Evolutionary conservation across 2,329 filamentous ascomycete species (phyloP).

Genomic region (Cercospora berteroae): DNA sequence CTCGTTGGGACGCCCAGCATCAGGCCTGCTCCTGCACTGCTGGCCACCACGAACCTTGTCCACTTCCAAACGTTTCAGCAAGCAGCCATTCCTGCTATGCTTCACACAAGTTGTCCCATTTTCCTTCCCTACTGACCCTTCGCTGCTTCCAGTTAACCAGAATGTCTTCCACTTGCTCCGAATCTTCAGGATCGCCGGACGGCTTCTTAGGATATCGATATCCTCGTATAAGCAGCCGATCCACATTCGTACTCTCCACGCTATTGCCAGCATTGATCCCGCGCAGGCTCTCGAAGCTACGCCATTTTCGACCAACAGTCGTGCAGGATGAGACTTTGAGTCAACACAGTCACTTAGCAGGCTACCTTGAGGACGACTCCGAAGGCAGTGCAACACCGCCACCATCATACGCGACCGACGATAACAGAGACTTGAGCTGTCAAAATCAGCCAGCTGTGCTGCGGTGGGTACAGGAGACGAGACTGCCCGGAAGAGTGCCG

Average conservation of each 20-base stretch:
- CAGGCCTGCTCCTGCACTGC: background rate
- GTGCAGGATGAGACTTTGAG: constrained; percentile 8
- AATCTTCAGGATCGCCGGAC: constrained; percentile 1
- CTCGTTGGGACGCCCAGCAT: background rate
- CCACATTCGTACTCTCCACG: constrained; percentile 51
- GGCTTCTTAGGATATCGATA: background rate
- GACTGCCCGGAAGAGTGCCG: constrained; percentile 8
- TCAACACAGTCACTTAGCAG: constrained; percentile 8
- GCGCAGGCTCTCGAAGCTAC: constrained; percentile 52
- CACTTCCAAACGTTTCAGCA: background rate
- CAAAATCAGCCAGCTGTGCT: constrained; percentile 20
- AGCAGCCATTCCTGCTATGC: constrained; percentile 1
- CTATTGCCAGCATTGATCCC: constrained; percentile 56
- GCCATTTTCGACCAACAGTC: constrained; percentile 41
- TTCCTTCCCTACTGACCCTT: background rate
- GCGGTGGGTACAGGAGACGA: constrained; percentile 11
- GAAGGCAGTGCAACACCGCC: constrained; percentile 39
- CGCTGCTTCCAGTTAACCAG: background rate
- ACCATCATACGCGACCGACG: constrained; percentile 31
- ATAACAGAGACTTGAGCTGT: constrained; percentile 6
- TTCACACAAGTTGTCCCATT: background rate
- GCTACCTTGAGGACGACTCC: constrained; percentile 24
- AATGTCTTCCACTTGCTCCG: constrained; percentile 6
- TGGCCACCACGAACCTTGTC: background rate
- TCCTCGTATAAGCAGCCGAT: background rate